Conservation (phyloP, 148 eudicot species). For the Salicornia ramosissima region DNA sequence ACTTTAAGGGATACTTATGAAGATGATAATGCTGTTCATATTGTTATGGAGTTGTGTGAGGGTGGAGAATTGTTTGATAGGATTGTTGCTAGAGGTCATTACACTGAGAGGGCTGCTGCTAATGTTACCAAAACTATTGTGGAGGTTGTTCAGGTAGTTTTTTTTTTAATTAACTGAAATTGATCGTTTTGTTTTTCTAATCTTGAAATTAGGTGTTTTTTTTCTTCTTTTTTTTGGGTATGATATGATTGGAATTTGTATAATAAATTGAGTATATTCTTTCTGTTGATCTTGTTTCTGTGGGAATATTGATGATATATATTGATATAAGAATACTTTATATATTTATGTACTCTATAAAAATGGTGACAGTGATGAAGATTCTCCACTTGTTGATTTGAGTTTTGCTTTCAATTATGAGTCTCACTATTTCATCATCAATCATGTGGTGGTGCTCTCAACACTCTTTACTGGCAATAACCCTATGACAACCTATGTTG, state of each 20-base stretch:
- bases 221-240: not conserved
- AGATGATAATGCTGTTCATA: constrained; percentile 54
- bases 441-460: not conserved
- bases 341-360: not conserved
- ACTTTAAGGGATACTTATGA: constrained; percentile 51
- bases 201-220: too few species aligned
- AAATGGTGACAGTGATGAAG: not conserved
- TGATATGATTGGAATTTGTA: not conserved
- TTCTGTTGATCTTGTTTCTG: not conserved
- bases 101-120: constrained; percentile 64
- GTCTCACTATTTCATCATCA: not conserved
- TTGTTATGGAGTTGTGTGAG: constrained; percentile 59
- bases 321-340: not conserved
- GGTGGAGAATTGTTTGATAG: constrained; percentile 58
- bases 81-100: constrained; percentile 65
- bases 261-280: not conserved
- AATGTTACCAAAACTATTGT: constrained; percentile 46
- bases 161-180: too few species aligned
- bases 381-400: constrained; percentile 5
- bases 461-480: not conserved
- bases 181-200: not conserved
- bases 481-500: not conserved
- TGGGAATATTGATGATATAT: not conserved
- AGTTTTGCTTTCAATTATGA: constrained; percentile 1
- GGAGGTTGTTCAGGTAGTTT: constrained; percentile 56